Base-by-base conservation (phyloP, 1,284 basidiomycete species). In the Ceratobasidium sp. region DNA sequence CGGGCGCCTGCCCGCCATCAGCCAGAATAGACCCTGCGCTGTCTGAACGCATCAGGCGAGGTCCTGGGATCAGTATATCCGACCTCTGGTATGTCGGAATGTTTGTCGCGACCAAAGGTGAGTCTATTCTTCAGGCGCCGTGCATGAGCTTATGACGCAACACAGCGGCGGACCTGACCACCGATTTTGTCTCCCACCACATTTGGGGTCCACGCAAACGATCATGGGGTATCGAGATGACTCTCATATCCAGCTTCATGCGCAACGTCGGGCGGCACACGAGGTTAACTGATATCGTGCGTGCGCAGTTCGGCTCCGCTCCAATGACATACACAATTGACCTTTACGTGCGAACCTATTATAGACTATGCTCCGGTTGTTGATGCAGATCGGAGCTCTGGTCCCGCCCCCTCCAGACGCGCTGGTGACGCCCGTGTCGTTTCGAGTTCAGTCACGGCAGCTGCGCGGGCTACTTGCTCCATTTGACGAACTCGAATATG, bases 341-440 rank as follows among this genome's bases (percentile, higher is more conserved):
- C 21, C 61, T 41, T 55, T 30, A 6, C 30, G 52, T 23, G 41
- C 43, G 53, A 21, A 39, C n/a, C n/a, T n/a, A n/a, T n/a, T n/a
- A n/a, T 77, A 92, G 90, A 81, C 84, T 46, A 89, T 88, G 57
- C 87, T 96, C n/a, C 89, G 97, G 26, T 86, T 88, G 80, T 83
- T 94, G 73, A 92, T 97, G 85, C 87, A 91, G 74, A 82, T 98
- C 45, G 88, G 89, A 36, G 90, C 92, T 21, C 86, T 96, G 67
- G 88, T 94, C 3, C 97, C 97, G 0, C 85, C 96, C 0, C 95
- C 97, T 1, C 92, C 93, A 9, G 96, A 98, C 80, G 96, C 96
- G 2, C 85, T 98, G 58, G 92, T 98, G 58, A 98, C 97, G 1
- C 96, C 97, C 4, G 93, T 99, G 61, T 95, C 94, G 0, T 99